Evolutionary conservation across 306 rosid genomes (phyloP).

Genomic region (Styphnolobium japonicum): DNA sequence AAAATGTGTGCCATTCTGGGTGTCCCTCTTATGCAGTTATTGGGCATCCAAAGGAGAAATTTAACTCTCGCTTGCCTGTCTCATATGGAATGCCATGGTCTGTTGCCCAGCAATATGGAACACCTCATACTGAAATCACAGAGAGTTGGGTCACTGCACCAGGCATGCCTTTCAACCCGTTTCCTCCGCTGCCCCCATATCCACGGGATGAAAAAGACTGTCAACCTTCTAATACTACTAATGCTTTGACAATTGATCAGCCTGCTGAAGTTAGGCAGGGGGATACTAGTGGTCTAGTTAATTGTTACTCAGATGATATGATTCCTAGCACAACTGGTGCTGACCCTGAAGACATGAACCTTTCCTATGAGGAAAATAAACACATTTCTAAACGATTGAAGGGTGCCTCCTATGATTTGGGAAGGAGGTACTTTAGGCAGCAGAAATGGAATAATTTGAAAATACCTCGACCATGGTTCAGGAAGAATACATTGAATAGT

Average conservation of each 20-base stretch:
- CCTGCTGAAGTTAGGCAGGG: slow-evolving; percentile 41
- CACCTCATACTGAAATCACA: slow-evolving; percentile 47
- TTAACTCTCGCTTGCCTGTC: slow-evolving; percentile 65
- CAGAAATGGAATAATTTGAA: slow-evolving; percentile 79
- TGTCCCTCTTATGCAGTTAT: slow-evolving; percentile 36
- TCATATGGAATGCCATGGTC: slow-evolving; percentile 84
- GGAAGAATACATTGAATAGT: slow-evolving; percentile 49
- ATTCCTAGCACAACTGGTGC: slow-evolving; percentile 52
- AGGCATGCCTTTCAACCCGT: slow-evolving; percentile 85
- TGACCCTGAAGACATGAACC: slow-evolving; percentile 37
- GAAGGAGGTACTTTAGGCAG: slow-evolving; percentile 70
- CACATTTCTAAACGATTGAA: slow-evolving; percentile 45
- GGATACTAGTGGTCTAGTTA: slow-evolving; percentile 33
- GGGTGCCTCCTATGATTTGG: slow-evolving; percentile 61
- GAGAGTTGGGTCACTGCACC: slow-evolving; percentile 80
- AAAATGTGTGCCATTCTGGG: slow-evolving; percentile 31
- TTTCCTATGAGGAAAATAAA: slow-evolving; percentile 32
- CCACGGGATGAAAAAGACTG: slow-evolving; percentile 48
- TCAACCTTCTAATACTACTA: slow-evolving; percentile 35
- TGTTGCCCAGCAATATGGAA: slow-evolving; percentile 62
- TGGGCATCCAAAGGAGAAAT: slow-evolving; percentile 79
- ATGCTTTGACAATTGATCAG: slow-evolving; percentile 28
- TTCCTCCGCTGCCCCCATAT: slow-evolving; percentile 84
- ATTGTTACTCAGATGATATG: slow-evolving; percentile 47
- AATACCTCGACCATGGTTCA: slow-evolving; percentile 53